Base-by-base conservation (phyloP, 805 yeast genomes). In the Sugiyamaella boreocaroliniensis region DNA sequence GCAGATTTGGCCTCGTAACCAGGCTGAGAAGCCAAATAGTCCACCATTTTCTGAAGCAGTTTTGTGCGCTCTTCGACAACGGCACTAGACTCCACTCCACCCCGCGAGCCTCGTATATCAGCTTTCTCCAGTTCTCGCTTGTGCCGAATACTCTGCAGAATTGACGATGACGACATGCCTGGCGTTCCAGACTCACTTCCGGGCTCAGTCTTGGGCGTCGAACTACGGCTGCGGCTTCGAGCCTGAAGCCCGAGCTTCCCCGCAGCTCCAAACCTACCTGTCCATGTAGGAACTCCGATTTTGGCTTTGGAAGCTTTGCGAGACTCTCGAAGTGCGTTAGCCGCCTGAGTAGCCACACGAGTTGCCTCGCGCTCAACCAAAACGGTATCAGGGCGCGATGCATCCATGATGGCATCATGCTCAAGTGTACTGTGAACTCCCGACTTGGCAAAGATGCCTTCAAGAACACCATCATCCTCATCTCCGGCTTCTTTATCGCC, bases 231-330 rank as follows among this genome's bases (percentile, higher is more conserved):
- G 8, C 37, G 37, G 8, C 37, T 14, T 32, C 26, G 3, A 4
- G 26, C 26, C 15, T 16, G 51, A 55, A 47, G 57, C 70, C 70
- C 71, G 29, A 73, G 68, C 58, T 74, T 78, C 1, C 96, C 97
- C 0, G 96, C 96, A 16, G 71, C 67, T 0, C 99, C 99, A 73
- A 84, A 88, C 59, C 79, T 80, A 0, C 99, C 99, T 0, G 99
- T 92, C 95, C 97, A 93, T 0, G 99, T 92, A 0, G 97, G 98
- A 0, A 85, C 82, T 4, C 96, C 96, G 29, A 90, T 73, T 22
- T 66, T 66, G 1, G 77, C 68, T 42, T 61, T 62, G 32, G 75
- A 65, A 0, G 89, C 74, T 46, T 70, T 73, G 42, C 89, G 69
- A 0, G 96, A 87, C 54, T 78, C 77, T 71, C 56, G 68, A 67